Evolutionary conservation across 371 early-diverging fungal genomes (phyloP).

Genomic region (Zychaea mexicana): DNA sequence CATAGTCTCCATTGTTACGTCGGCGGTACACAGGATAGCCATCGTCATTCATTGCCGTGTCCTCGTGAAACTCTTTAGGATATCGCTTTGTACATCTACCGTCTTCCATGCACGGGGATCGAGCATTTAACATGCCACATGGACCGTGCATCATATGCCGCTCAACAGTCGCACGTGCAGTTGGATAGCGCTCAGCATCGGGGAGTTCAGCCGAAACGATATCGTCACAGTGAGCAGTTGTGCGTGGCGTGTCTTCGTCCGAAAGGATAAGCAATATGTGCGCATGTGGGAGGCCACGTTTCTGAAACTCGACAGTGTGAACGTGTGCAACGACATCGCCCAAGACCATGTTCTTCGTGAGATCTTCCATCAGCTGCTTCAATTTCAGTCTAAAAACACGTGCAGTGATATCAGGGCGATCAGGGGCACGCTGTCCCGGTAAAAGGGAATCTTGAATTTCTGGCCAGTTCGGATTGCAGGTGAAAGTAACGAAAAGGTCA

Average conservation of each 20-base stretch:
- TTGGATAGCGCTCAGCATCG: conserved; percentile 15
- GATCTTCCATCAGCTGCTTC: conserved; percentile 15
- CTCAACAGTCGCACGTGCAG: conserved; percentile 25
- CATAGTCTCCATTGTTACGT: background rate
- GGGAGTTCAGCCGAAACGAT: conserved; percentile 37
- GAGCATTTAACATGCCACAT: conserved; percentile 11
- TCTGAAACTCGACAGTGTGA: conserved; percentile 26
- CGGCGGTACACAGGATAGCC: conserved; percentile 9
- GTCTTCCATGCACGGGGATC: conserved; percentile 29
- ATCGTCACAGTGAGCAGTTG: conserved; percentile 21
- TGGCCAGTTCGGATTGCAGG: background rate
- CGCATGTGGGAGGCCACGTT: conserved; percentile 27
- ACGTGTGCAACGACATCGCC: conserved; percentile 18
- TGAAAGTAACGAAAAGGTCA: background rate
- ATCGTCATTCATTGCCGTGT: conserved; percentile 7
- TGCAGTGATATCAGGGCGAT: background rate
- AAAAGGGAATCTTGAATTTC: background rate
- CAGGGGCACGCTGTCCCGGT: background rate
- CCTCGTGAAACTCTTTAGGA: conserved; percentile 15
- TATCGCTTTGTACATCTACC: conserved; percentile 12
- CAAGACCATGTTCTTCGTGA: conserved; percentile 19
- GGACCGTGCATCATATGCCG: conserved; percentile 36
- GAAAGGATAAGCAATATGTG: no score
- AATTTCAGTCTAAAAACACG: background rate
- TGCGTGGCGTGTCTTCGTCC: conserved; percentile 15